These are phyloP conservation scores for Haberlea rhodopensis DNA, from an alignment of 257 asterid species.

Conservation along the genomic window DNA sequence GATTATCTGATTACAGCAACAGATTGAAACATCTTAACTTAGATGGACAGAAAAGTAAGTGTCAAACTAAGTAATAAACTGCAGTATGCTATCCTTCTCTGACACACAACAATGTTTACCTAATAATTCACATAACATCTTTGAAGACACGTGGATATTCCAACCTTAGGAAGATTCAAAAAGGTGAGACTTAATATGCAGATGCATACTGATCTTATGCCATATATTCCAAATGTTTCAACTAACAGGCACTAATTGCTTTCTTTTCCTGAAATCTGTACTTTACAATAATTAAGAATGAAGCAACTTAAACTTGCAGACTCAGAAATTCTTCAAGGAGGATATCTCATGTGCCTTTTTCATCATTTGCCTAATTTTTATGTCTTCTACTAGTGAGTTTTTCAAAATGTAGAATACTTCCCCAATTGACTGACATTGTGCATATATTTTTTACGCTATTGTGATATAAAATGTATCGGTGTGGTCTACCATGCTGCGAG, in stretches of 20 bases:
- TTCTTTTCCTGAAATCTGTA: background rate
- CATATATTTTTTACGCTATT: background rate
- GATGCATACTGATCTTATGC: no score
- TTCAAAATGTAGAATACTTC: background rate
- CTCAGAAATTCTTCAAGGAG: background rate
- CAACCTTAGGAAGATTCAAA: background rate
- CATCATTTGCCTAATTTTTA: background rate
- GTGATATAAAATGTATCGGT: background rate
- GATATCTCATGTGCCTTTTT: background rate
- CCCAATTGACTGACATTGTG: background rate
- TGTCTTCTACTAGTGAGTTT: background rate
- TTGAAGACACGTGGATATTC: background rate
- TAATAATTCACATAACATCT: no score
- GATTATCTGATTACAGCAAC: slow-evolving; percentile 59
- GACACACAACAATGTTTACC: background rate
- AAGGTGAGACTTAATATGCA: background rate
- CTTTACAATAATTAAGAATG: background rate
- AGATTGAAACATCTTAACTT: slow-evolving; percentile 22
- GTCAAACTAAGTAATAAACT: background rate
- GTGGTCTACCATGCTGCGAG: background rate
- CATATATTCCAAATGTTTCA: background rate
- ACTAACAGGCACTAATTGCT: background rate
- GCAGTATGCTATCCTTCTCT: background rate
- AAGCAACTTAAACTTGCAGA: background rate
- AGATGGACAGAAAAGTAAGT: slow-evolving; percentile 2